These are phyloP conservation scores for Colletotrichum lupini DNA, from an alignment of 2,329 filamentous ascomycete species.

Conservation along the genomic window DNA sequence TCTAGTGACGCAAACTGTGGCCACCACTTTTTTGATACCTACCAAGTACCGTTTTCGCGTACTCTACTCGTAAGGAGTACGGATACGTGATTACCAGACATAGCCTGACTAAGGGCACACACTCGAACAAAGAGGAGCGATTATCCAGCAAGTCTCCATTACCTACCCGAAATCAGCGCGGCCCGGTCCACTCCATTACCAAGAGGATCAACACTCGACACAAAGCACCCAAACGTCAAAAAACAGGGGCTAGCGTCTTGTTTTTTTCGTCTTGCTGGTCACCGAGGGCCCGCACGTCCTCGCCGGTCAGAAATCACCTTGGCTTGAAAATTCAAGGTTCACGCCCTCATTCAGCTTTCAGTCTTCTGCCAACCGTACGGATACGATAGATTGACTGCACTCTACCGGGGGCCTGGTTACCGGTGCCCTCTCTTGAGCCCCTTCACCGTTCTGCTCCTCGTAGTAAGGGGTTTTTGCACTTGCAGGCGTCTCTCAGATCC, in stretches of 20 bases:
- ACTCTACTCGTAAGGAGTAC: not conserved
- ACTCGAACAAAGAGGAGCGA: not conserved
- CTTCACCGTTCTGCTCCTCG: constrained; percentile 11
- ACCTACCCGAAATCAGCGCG: constrained; percentile 16
- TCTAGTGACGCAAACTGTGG: constrained; percentile 1
- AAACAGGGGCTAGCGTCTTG: not conserved
- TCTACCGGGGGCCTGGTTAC: constrained; percentile 26
- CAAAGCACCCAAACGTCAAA: not conserved
- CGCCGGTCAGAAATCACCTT: not conserved
- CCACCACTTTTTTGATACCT: not conserved
- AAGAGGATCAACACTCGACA: constrained; percentile 6
- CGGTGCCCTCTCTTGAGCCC: constrained; percentile 9
- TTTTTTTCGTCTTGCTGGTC: not conserved
- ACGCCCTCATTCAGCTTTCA: not conserved
- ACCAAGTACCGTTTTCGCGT: not conserved
- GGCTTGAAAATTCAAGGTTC: not conserved
- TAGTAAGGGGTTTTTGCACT: not conserved
- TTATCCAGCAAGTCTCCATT: constrained; percentile 9
- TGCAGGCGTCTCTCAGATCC: not conserved
- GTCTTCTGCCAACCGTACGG: not conserved
- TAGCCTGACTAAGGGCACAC: constrained; percentile 5
- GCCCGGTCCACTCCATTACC: constrained; percentile 17
- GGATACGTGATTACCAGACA: not conserved
- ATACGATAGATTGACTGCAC: not conserved
- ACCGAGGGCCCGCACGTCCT: constrained; percentile 1